Conservation (phyloP, 192 early-diverging fungal species). For the Piromyces finnis region DNA sequence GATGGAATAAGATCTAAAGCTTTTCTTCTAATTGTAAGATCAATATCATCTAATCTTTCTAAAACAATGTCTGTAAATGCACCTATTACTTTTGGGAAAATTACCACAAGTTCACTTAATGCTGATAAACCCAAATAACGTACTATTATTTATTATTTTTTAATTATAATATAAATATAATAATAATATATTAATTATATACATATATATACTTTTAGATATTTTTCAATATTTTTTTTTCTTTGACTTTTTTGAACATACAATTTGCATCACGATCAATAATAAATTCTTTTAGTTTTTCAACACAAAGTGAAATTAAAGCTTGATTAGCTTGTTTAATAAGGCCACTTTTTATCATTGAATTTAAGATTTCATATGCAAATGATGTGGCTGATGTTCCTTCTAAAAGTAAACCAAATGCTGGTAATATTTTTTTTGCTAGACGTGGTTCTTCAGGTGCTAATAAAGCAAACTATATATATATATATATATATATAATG, state of each 20-base stretch:
- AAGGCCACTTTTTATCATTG: conserved; percentile 77
- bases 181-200: too few relatives aligned
- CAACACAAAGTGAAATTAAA: conserved; percentile 4
- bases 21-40: conserved; percentile 76
- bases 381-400: conserved; percentile 87
- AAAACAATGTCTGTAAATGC: conserved; percentile 72
- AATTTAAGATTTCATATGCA: conserved; percentile 93
- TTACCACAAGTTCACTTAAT: conserved; percentile 58
- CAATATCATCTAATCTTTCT: conserved; percentile 76
- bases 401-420: conserved; percentile 67
- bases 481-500: background rate
- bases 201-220: too few relatives aligned
- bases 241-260: background rate
- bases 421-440: conserved; percentile 68
- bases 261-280: background rate
- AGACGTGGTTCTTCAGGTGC: conserved; percentile 85
- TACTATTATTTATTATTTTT: conserved; percentile 22
- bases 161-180: too few relatives aligned
- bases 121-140: conserved; percentile 85
- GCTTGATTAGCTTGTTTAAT: conserved; percentile 30
- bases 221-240: too few relatives aligned
- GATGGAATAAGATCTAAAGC: conserved; percentile 70
- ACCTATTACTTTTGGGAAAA: conserved; percentile 65
- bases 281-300: background rate
- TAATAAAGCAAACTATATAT: conserved; percentile 65